Percentiles rank a stretch among this genome's conserved stretches.
These are phyloP conservation scores for Mentha longifolia DNA, from an alignment of 257 asterid genomes.

Conservation along the genomic window DNA sequence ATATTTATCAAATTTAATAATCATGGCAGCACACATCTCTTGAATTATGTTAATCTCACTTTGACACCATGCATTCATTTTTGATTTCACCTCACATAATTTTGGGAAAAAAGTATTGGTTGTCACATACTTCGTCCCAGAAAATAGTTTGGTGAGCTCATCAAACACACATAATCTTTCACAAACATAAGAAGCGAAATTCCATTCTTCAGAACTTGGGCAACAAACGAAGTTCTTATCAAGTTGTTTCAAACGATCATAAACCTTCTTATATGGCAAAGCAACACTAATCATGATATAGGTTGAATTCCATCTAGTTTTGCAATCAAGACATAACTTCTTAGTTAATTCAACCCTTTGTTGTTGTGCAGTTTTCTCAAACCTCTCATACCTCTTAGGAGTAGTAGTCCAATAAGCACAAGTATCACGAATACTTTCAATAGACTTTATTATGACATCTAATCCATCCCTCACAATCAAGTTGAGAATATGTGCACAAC, in stretches of 20 bases:
- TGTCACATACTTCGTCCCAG: neutral
- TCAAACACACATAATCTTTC: neutral
- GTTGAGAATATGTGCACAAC: too few species aligned
- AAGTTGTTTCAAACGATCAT: neutral
- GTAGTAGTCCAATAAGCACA: too few species aligned
- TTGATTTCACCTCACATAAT: neutral
- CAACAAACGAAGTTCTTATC: neutral
- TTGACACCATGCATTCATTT: neutral
- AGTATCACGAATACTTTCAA: too few species aligned
- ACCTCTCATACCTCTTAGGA: too few species aligned
- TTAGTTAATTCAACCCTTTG: too few species aligned
- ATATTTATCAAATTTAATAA: neutral
- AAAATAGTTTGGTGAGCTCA: neutral
- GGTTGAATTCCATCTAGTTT: too few species aligned
- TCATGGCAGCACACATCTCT: neutral
- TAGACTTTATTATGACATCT: too few species aligned
- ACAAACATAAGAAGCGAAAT: neutral
- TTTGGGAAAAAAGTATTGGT: slow-evolving; percentile 1
- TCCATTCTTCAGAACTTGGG: neutral
- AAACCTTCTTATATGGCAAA: neutral
- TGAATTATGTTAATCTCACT: neutral
- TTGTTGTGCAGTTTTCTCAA: too few species aligned
- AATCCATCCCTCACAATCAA: too few species aligned
- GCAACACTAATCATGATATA: neutral
- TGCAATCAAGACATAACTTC: too few species aligned